These are phyloP conservation scores for Pythium diclinum DNA, from an alignment of 352 stramenopile genomes.

Conservation along the genomic window DNA sequence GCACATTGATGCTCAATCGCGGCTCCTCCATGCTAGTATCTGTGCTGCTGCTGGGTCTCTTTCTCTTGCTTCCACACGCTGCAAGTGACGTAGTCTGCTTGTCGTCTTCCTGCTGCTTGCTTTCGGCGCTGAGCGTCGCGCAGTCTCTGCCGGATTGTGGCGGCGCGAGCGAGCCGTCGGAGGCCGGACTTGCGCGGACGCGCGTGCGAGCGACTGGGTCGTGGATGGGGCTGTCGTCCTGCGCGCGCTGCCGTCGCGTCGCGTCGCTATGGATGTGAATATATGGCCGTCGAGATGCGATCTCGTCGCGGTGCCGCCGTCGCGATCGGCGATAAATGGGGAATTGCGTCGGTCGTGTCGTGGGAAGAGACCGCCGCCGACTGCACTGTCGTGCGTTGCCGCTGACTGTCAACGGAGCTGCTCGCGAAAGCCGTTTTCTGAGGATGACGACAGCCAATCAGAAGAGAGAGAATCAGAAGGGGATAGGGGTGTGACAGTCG, in stretches of 20 bases:
- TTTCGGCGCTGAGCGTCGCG: neutral
- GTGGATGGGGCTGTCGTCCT: neutral
- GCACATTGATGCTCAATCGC: conserved; percentile 49
- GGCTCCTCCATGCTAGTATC: conserved; percentile 26
- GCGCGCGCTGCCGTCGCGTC: conserved; percentile 2
- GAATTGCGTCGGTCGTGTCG: neutral
- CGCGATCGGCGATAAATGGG: conserved; percentile 7
- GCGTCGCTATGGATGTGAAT: neutral
- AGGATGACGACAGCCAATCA: conserved; percentile 8
- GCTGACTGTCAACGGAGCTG: conserved; percentile 1
- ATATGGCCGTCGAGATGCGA: neutral
- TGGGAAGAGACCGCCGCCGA: neutral
- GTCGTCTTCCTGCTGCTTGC: too few species aligned
- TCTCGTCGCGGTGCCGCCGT: neutral
- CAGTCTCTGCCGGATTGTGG: neutral
- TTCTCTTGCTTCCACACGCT: neutral
- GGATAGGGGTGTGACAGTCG: neutral
- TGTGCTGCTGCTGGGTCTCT: neutral
- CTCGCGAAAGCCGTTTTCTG: conserved; percentile 20
- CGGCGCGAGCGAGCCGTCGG: neutral
- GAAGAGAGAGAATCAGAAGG: neutral
- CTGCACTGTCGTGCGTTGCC: conserved; percentile 8
- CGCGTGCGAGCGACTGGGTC: neutral
- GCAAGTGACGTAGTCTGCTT: too few species aligned
- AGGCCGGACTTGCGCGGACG: neutral